Evolutionary conservation across 1,139 yeast species (phyloP).

Genomic region (Schizosaccharomyces versatilis): DNA sequence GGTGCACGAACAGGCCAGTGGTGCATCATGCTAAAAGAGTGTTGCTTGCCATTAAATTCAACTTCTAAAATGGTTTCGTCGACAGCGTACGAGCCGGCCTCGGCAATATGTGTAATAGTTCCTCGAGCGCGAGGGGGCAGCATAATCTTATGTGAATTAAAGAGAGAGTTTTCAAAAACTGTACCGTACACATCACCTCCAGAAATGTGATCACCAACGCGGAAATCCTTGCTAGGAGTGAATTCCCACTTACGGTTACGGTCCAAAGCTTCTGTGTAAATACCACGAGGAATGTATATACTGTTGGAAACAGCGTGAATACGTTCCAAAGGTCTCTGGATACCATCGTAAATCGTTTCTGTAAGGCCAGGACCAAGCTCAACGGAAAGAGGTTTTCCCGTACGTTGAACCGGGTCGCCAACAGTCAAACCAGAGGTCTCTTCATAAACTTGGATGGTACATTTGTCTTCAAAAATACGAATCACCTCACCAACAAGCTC

Average conservation of each 20-base stretch:
- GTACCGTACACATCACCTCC: conserved; percentile 96
- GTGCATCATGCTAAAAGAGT: conserved; percentile 79
- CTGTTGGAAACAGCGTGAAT: conserved; percentile 70
- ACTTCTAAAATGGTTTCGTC: conserved; percentile 79
- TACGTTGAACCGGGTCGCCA: conserved; percentile 93
- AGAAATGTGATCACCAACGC: conserved; percentile 89
- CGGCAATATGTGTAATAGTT: conserved; percentile 75
- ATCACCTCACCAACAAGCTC: conserved; percentile 94
- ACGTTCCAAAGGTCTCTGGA: conserved; percentile 91
- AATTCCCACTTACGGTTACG: conserved; percentile 70
- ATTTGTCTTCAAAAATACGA: conserved; percentile 87
- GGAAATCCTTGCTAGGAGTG: conserved; percentile 43
- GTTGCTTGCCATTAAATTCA: conserved; percentile 75
- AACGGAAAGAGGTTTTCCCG: conserved; percentile 93
- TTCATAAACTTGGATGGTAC: conserved; percentile 95
- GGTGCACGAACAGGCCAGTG: conserved; percentile 99
- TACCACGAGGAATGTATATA: conserved; percentile 95
- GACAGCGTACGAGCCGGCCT: conserved; percentile 71
- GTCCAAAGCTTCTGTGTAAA: conserved; percentile 79
- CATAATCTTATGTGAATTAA: conserved; percentile 78
- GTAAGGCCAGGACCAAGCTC: conserved; percentile 97
- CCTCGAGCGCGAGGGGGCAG: conserved; percentile 98
- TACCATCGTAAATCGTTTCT: conserved; percentile 98
- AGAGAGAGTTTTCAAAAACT: conserved; percentile 75
- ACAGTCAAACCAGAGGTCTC: conserved; percentile 96